Conservation (phyloP, 148 eudicot species). For the Spergularia bocconei region DNA sequence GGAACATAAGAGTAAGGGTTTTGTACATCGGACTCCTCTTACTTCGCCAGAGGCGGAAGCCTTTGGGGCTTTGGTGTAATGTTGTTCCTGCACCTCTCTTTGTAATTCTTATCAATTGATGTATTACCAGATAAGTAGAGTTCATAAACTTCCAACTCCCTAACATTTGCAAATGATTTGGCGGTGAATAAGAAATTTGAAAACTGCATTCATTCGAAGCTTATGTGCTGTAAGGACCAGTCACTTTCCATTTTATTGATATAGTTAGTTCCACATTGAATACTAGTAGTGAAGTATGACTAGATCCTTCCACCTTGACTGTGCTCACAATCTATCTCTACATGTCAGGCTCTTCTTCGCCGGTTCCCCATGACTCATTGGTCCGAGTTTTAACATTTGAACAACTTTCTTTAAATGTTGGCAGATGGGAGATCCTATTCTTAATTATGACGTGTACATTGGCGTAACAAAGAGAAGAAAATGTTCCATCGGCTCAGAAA, state of each 20-base stretch:
- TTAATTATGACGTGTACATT: constrained; percentile 48
- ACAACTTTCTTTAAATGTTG: constrained; percentile 9
- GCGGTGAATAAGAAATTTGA: background rate
- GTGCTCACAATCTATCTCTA: background rate
- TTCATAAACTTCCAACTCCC: background rate
- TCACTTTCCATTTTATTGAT: background rate
- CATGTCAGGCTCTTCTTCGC: background rate
- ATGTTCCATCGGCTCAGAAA: constrained; percentile 52
- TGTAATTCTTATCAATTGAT: too few relatives aligned
- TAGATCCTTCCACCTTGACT: background rate
- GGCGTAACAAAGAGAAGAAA: constrained; percentile 83
- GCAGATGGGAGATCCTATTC: constrained; percentile 50
- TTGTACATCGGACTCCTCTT: too few relatives aligned
- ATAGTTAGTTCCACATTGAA: background rate
- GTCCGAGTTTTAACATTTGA: background rate
- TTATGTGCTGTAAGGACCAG: background rate
- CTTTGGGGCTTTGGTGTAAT: too few relatives aligned
- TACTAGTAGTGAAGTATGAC: background rate
- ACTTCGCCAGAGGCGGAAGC: too few relatives aligned
- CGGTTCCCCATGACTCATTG: background rate
- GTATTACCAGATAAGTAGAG: background rate
- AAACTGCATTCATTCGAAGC: background rate
- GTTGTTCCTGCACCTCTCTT: too few relatives aligned
- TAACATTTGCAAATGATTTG: background rate
- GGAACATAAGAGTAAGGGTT: too few relatives aligned